phyloP scores from a whole-genome alignment of 371 early-diverging fungal genomes.

The Funneliformis caledonium region DNA sequence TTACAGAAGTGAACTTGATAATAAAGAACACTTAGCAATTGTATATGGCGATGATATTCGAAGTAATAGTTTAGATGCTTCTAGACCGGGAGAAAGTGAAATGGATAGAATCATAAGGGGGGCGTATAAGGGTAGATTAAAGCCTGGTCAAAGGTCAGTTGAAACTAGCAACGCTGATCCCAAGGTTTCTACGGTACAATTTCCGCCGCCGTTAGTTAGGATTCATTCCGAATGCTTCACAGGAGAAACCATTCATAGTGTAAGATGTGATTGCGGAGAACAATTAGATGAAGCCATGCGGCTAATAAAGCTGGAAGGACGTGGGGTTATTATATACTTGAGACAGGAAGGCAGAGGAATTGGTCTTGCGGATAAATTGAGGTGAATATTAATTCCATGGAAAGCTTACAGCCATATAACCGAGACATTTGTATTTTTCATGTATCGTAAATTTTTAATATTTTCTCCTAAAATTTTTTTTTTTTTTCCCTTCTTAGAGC shows the following conservation, averaged over 20 bases:
- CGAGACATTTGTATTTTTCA: neutral
- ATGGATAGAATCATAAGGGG: slow-evolving; percentile 81
- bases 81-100: slow-evolving; percentile 73
- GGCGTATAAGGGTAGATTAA: slow-evolving; percentile 66
- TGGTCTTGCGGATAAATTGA: slow-evolving; percentile 90
- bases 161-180: neutral
- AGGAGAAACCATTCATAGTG: slow-evolving; percentile 91
- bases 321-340: slow-evolving; percentile 92
- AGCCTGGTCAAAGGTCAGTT: slow-evolving; percentile 25
- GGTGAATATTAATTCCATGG: slow-evolving; percentile 53
- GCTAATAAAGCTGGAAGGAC: slow-evolving; percentile 77
- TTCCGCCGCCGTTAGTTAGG: slow-evolving; percentile 75
- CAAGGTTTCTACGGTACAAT: neutral
- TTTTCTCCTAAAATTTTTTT: neutral
- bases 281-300: slow-evolving; percentile 94
- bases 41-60: slow-evolving; percentile 87
- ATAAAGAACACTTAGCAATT: slow-evolving; percentile 91
- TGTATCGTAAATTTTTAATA: neutral
- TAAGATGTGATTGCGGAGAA: slow-evolving; percentile 96
- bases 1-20: slow-evolving; percentile 84
- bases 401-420: neutral
- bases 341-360: slow-evolving; percentile 97
- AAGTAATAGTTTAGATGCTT: slow-evolving; percentile 68
- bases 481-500: slow-evolving; percentile 61
- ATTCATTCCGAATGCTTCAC: slow-evolving; percentile 98